Evolutionary conservation across 805 yeast species (phyloP).

Genomic region (Candida corydali): DNA sequence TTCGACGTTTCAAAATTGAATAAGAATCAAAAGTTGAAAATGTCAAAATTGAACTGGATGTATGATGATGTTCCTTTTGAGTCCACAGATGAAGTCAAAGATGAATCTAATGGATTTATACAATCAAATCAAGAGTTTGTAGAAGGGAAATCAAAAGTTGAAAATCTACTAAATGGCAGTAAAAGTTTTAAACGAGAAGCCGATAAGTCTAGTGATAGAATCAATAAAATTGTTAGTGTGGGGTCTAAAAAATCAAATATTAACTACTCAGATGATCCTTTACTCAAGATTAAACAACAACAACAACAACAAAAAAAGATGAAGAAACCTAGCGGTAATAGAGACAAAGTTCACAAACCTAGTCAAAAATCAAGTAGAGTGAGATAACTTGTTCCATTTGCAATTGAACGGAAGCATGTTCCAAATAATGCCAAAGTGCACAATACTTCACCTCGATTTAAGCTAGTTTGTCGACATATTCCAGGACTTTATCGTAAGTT

Average conservation of each 20-base stretch:
- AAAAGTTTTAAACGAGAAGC: constrained; percentile 31
- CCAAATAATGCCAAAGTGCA: no score
- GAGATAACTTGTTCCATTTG: no score
- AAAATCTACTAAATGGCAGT: constrained; percentile 53
- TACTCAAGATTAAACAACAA: constrained; percentile 32
- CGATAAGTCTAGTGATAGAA: constrained; percentile 12
- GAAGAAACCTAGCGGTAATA: not conserved
- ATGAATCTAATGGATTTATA: constrained; percentile 33
- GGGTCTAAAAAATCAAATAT: constrained; percentile 12
- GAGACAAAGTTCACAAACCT: constrained; percentile 1
- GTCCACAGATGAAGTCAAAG: constrained; percentile 15
- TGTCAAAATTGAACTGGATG: constrained; percentile 79
- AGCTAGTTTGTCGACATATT: no score
- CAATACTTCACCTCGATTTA: no score
- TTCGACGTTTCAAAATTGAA: constrained; percentile 23
- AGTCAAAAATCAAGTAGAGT: not conserved
- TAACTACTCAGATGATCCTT: constrained; percentile 43
- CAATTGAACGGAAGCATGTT: no score
- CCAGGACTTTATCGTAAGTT: no score
- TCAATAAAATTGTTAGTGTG: constrained; percentile 20
- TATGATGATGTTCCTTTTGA: constrained; percentile 52
- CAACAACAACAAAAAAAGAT: constrained; percentile 13
- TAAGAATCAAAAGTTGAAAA: constrained; percentile 29
- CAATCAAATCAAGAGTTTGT: constrained; percentile 30
- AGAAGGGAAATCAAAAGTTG: constrained; percentile 34